Percentiles rank a stretch among this genome's conserved stretches.
Evolutionary conservation across 495 filamentous ascomycete genomes (phyloP).

Genomic region (Staphylotrichum longicolle): DNA sequence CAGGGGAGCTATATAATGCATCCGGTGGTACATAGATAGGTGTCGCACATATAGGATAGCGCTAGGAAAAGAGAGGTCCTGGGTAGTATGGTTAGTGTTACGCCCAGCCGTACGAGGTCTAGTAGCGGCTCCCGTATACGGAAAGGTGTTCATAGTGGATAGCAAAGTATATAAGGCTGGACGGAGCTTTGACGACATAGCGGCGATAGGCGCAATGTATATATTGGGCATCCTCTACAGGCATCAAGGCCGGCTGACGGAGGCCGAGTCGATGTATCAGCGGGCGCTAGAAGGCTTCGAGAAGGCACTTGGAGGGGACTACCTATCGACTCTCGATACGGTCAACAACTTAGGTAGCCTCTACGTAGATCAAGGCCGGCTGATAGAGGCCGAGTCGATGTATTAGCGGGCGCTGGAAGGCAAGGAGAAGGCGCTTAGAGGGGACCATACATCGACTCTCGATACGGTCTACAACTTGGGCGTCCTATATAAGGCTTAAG

Average conservation of each 20-base stretch:
- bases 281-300: constrained; percentile 1
- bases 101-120: constrained; percentile 12
- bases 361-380: constrained; percentile 29
- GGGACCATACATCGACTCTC: constrained; percentile 31
- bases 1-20: constrained; percentile 33
- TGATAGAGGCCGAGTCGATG: constrained; percentile 35
- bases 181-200: constrained; percentile 29
- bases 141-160: constrained; percentile 25
- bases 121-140: constrained; percentile 29
- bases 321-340: background rate
- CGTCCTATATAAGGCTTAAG: too few relatives aligned
- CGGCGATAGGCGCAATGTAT: constrained; percentile 4
- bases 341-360: constrained; percentile 27
- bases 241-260: constrained; percentile 6
- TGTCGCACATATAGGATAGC: constrained; percentile 23
- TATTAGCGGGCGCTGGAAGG: constrained; percentile 36
- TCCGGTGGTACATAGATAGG: constrained; percentile 38
- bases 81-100: constrained; percentile 26
- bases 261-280: too few relatives aligned
- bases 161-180: constrained; percentile 32
- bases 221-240: constrained; percentile 33
- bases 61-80: constrained; percentile 19
- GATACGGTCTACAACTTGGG: too few relatives aligned
- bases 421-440: constrained; percentile 10
- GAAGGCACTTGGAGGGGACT: background rate